These are phyloP conservation scores for Claviceps sorghi DNA, from an alignment of 2,329 filamentous ascomycete species.

Conservation along the genomic window DNA sequence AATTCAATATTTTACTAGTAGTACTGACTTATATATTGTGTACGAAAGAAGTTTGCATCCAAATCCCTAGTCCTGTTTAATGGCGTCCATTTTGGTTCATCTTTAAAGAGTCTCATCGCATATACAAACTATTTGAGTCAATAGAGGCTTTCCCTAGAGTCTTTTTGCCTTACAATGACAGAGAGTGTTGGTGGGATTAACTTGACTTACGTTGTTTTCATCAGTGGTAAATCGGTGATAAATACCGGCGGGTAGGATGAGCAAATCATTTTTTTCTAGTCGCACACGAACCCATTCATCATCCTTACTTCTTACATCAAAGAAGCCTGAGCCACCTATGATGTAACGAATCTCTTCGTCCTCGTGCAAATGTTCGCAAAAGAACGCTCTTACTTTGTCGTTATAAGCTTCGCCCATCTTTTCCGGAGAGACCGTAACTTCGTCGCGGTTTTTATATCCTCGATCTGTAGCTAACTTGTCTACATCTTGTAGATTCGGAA, in stretches of 20 bases:
- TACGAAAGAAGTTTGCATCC: conserved; percentile 62
- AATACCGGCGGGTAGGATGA: conserved; percentile 87
- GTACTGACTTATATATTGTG: conserved; percentile 53
- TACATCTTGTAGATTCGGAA: conserved; percentile 50
- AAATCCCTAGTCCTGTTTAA: conserved; percentile 67
- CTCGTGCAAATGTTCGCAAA: conserved; percentile 90
- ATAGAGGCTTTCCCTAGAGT: background rate
- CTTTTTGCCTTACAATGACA: background rate
- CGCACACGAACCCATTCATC: conserved; percentile 83
- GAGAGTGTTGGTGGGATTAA: background rate
- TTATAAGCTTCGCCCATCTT: conserved; percentile 82
- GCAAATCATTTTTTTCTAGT: conserved; percentile 74
- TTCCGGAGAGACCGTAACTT: conserved; percentile 74
- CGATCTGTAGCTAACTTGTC: conserved; percentile 60
- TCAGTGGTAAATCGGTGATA: conserved; percentile 97
- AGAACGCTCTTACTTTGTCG: conserved; percentile 86
- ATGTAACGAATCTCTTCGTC: conserved; percentile 98
- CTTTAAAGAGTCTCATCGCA: conserved; percentile 93
- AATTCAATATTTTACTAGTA: background rate
- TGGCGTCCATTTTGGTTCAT: conserved; percentile 96
- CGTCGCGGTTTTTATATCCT: conserved; percentile 86
- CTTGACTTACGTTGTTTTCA: conserved; percentile 60
- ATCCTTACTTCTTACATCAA: conserved; percentile 71
- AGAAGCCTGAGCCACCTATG: conserved; percentile 74
- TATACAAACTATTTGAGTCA: conserved; percentile 59